Conservation (phyloP, 1,284 basidiomycete species). For the Fomitopsis palustris region DNA sequence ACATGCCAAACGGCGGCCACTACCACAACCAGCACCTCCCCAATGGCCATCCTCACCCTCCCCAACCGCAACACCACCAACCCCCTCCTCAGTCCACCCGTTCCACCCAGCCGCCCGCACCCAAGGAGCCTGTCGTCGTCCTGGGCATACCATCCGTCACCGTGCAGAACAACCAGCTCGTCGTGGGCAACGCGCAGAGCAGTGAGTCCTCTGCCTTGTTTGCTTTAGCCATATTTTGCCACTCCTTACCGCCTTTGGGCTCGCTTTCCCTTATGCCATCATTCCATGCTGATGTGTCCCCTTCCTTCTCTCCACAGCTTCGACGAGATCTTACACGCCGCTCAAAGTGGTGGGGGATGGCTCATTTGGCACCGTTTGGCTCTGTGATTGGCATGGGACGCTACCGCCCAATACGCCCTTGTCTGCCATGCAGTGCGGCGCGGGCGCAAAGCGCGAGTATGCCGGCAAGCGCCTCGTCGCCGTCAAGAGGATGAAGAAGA, state of each 20-base stretch:
- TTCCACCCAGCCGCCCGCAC: slow-evolving; percentile 23
- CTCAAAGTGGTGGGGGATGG: slow-evolving; percentile 94
- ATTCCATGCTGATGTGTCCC: slow-evolving; percentile 7
- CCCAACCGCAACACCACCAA: slow-evolving; percentile 18
- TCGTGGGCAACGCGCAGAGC: slow-evolving; percentile 66
- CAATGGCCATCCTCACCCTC: slow-evolving; percentile 23
- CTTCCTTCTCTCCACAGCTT: slow-evolving; percentile 24
- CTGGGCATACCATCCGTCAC: slow-evolving; percentile 70
- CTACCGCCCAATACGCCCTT: slow-evolving; percentile 84
- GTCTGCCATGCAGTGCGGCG: slow-evolving; percentile 90
- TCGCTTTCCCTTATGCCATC: slow-evolving; percentile 4
- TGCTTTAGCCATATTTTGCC: slow-evolving; percentile 5
- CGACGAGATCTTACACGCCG: slow-evolving; percentile 43
- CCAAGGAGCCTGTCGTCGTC: slow-evolving; percentile 61
- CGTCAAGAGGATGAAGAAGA: slow-evolving; percentile 97
- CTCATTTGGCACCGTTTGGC: slow-evolving; percentile 96
- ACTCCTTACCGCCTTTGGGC: background rate
- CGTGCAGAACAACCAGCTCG: slow-evolving; percentile 59
- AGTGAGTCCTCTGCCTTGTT: slow-evolving; percentile 44
- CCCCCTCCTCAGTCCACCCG: slow-evolving; percentile 4
- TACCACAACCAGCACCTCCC: slow-evolving; percentile 24
- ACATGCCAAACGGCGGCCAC: slow-evolving; percentile 29
- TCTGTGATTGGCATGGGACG: slow-evolving; percentile 98
- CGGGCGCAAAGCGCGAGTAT: slow-evolving; percentile 90
- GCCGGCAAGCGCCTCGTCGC: slow-evolving; percentile 93